Percentiles rank a stretch among this genome's conserved stretches.
phyloP scores from a whole-genome alignment of 169 alveolate genomes.

The Cryptosporidium xiaoi region DNA sequence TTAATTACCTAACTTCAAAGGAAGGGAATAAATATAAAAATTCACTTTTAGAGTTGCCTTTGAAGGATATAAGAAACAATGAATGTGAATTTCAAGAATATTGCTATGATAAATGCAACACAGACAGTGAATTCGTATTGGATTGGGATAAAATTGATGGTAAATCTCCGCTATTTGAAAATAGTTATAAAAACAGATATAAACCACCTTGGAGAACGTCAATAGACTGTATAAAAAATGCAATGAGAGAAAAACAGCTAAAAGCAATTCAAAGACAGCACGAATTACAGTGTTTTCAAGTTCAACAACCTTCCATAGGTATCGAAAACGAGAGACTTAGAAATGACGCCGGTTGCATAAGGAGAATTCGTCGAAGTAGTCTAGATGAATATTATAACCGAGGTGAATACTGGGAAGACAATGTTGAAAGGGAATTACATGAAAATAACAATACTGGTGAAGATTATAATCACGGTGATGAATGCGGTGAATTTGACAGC shows the following conservation, averaged over 20 bases:
- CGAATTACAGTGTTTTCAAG: too few relatives aligned
- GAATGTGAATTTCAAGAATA: slow-evolving; percentile 10
- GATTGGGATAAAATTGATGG: slow-evolving; percentile 24
- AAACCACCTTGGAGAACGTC: slow-evolving; percentile 75
- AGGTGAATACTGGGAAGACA: neutral
- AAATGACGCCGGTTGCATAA: slow-evolving; percentile 3
- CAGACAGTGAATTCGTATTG: neutral
- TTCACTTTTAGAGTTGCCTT: too few relatives aligned
- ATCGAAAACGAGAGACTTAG: slow-evolving; percentile 4
- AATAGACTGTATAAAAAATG: slow-evolving; percentile 28
- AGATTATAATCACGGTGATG: neutral
- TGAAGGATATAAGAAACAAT: neutral
- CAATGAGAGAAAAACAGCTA: slow-evolving; percentile 35
- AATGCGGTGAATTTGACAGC: slow-evolving; percentile 14
- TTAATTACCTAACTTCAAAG: neutral
- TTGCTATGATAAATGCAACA: neutral
- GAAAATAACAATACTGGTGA: neutral
- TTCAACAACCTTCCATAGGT: slow-evolving; percentile 52
- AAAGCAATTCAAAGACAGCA: neutral
- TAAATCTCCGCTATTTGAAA: slow-evolving; percentile 52
- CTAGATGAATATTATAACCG: neutral
- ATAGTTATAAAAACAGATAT: slow-evolving; percentile 14
- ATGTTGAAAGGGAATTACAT: neutral
- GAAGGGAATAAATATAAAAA: neutral
- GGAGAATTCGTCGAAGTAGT: neutral